Evolutionary conservation across 164 flowering plant genomes (phyloP), one percentile per base, ranked within the genome.

Genomic region (Vitis rotundifolia): DNA sequence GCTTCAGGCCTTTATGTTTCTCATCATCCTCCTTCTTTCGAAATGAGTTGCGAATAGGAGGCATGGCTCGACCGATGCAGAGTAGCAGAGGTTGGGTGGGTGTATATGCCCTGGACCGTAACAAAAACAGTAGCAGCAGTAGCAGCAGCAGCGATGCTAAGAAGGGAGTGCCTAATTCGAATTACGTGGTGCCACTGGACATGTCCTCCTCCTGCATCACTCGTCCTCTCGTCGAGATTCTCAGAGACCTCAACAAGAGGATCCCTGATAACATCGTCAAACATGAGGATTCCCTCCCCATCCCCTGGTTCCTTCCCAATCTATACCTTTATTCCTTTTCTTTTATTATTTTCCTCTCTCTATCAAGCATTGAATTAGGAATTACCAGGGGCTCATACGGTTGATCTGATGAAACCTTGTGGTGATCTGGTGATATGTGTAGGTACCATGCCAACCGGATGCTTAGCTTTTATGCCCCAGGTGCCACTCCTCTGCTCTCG

Each of bases 381-480:
- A 15, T 52, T 10, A 28, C 49, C 26, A 1, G 53, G 62, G 6
- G 9, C 61, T 15, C 22, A 59, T 22, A 5, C n/a, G 14, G 64
- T 56, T 49, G 69, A 1, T 55, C 29, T 64, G 44, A 9, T 18
- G 12, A 55, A 48, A 48, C 54, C 8, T 14, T 48, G 29, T 26
- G 68, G 56, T 48, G 14, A 49, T 68, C 8, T 29, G 18, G 11
- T 67, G 47, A 2, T 19, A 15, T 71, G 28, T 76, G 37, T 64
- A 91, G 98, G 98, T 94, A 81, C 82, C 97, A 94, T 73, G 98
- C 98, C 14, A 94, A 92, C 69, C 83, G 98, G 49, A 92, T 94
- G 98, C 71, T 94, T 77, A 94, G 98, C 80, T 94, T 94, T 83
- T 89, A 89, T 60, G 98, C 98, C 57, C 97, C 93, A 81, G 93